phyloP scores from a whole-genome alignment of 257 asterid species.

The Schizonepeta tenuifolia region DNA sequence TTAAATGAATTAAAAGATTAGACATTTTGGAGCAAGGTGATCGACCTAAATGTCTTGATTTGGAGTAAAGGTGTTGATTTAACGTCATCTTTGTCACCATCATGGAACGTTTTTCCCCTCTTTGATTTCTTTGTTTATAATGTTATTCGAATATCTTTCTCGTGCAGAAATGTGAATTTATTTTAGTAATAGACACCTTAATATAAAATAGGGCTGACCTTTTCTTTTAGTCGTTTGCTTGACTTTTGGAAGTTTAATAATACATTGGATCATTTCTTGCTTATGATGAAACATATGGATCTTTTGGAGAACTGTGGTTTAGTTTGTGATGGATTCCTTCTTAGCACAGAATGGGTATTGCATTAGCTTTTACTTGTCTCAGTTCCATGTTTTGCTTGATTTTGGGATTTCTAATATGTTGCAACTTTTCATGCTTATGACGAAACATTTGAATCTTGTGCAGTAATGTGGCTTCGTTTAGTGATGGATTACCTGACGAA shows the following conservation, averaged over 20 bases:
- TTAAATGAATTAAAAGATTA: background rate
- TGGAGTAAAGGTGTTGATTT: background rate
- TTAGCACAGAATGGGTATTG: background rate
- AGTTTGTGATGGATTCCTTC: background rate
- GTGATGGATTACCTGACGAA: constrained; percentile 77
- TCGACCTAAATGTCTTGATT: background rate
- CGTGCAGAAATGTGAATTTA: too few species aligned
- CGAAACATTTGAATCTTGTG: constrained; percentile 23
- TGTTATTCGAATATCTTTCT: too few species aligned
- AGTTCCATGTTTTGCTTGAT: background rate
- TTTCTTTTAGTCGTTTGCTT: background rate
- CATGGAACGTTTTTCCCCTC: too few species aligned
- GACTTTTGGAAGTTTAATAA: background rate
- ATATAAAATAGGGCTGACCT: background rate
- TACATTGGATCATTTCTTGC: background rate
- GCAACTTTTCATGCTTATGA: background rate
- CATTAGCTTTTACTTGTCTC: background rate
- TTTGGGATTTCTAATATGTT: background rate
- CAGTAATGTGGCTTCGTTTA: constrained; percentile 89
- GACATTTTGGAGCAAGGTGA: background rate
- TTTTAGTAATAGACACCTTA: too few species aligned
- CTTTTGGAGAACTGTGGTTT: background rate
- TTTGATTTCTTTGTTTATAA: too few species aligned
- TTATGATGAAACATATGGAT: background rate
- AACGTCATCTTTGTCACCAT: background rate